Percentiles rank a stretch among this genome's conserved stretches.
Conservation (phyloP, 2,329 filamentous ascomycete species). For the Neospermospora avenae region DNA sequence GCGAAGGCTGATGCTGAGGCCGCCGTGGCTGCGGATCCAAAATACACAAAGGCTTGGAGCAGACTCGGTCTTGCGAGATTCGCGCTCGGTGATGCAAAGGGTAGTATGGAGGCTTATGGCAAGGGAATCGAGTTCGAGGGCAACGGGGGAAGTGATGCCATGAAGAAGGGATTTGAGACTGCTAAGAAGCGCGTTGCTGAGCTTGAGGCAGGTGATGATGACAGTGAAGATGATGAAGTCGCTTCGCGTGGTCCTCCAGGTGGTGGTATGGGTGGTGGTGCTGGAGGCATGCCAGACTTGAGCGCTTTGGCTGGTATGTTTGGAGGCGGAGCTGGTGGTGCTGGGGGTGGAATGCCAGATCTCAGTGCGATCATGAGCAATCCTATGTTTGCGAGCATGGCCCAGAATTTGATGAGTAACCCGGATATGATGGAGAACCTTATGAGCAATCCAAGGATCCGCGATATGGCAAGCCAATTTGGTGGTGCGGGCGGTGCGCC, state of each 20-base stretch:
- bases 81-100: slow-evolving; percentile 85
- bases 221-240: slow-evolving; percentile 45
- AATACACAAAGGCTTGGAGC: slow-evolving; percentile 97
- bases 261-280: slow-evolving; percentile 43
- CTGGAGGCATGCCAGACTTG: slow-evolving; percentile 69
- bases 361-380: slow-evolving; percentile 88
- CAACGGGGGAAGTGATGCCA: slow-evolving; percentile 89
- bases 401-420: slow-evolving; percentile 95
- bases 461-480: slow-evolving; percentile 83
- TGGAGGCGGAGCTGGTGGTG: slow-evolving; percentile 60
- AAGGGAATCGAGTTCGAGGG: slow-evolving; percentile 93
- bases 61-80: slow-evolving; percentile 87
- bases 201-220: slow-evolving; percentile 52
- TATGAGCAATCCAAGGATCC: slow-evolving; percentile 88
- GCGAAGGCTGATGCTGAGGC: slow-evolving; percentile 87
- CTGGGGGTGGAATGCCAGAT: slow-evolving; percentile 82
- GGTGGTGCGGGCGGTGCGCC: slow-evolving; percentile 48
- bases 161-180: slow-evolving; percentile 96
- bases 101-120: slow-evolving; percentile 91
- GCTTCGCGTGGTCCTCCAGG: slow-evolving; percentile 47
- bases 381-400: slow-evolving; percentile 97
- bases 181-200: slow-evolving; percentile 85
- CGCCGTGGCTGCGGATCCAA: slow-evolving; percentile 81
- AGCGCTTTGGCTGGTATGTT: slow-evolving; percentile 69
- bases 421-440: slow-evolving; percentile 87